Evolutionary conservation across 75 land plant genomes (phyloP).

Genomic region (Sequoia sempervirens): DNA sequence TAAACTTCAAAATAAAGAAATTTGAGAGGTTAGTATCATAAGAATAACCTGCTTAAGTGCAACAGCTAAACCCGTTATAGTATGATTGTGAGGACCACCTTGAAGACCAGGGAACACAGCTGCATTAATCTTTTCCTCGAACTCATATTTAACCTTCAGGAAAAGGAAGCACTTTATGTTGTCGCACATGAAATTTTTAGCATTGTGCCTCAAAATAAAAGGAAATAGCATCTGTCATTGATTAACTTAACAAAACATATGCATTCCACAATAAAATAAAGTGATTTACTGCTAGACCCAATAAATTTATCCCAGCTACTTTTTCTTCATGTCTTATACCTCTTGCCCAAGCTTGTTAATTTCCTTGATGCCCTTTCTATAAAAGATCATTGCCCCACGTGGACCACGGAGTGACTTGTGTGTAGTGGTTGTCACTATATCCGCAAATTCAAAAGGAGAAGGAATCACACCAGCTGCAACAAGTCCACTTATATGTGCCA

Average conservation of each 20-base stretch:
- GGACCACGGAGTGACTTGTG: slow-evolving; percentile 39
- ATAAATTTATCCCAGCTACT: not conserved
- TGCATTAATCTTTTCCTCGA: slow-evolving; percentile 46
- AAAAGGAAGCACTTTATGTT: not conserved
- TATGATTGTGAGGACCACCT: slow-evolving; percentile 46
- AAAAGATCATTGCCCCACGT: slow-evolving; percentile 35
- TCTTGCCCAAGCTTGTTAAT: slow-evolving; percentile 25
- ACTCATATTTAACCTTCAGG: slow-evolving; percentile 47
- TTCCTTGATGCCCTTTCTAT: slow-evolving; percentile 32
- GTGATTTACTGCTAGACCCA: not conserved
- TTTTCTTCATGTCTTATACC: slow-evolving; percentile 10
- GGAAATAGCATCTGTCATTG: not conserved
- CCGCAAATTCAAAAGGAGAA: slow-evolving; percentile 30
- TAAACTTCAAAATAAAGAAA: not conserved
- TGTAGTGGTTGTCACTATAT: slow-evolving; percentile 34
- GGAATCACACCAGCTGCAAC: slow-evolving; percentile 30
- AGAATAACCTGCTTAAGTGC: slow-evolving; percentile 47
- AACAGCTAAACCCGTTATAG: slow-evolving; percentile 49
- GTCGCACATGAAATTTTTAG: not conserved
- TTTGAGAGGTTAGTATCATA: not conserved
- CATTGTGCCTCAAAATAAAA: not conserved
- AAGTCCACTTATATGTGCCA: slow-evolving; percentile 47
- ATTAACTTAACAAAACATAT: not conserved
- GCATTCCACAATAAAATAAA: not conserved
- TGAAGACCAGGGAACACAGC: slow-evolving; percentile 45